Conservation (phyloP, 495 filamentous ascomycete genomes). For the Paragyromitra xinjiangensis region DNA sequence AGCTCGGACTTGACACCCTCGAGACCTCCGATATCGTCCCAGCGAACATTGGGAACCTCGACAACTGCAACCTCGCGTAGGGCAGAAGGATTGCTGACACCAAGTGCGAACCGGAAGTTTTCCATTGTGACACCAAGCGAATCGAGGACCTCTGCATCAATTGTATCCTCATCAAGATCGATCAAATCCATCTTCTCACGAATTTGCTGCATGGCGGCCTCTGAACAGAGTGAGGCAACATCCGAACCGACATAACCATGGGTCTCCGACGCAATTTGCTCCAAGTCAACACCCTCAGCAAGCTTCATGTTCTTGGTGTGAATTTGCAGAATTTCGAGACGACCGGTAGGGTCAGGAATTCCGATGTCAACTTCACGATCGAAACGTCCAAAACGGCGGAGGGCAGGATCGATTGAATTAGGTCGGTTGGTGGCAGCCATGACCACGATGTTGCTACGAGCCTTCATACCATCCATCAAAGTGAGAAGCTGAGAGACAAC, state of each 20-base stretch:
- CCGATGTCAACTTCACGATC: constrained; percentile 98
- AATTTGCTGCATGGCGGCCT: constrained; percentile 99
- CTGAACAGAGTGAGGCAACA: constrained; percentile 97
- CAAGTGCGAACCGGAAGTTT: constrained; percentile 98
- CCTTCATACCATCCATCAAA: constrained; percentile 99
- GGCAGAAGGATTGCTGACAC: constrained; percentile 97
- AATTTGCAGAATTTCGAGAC: constrained; percentile 97
- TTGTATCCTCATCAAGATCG: constrained; percentile 97
- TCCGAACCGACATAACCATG: constrained; percentile 99
- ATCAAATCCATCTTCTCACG: constrained; percentile 99
- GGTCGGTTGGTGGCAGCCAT: constrained; percentile 98
- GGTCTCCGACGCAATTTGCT: constrained; percentile 95
- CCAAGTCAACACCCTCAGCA: constrained; percentile 93
- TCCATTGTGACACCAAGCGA: constrained; percentile 99
- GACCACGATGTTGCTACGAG: constrained; percentile 95
- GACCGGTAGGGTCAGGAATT: constrained; percentile 96
- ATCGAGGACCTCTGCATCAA: constrained; percentile 97
- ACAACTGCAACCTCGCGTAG: constrained; percentile 98
- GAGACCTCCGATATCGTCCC: constrained; percentile 99
- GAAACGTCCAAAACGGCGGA: constrained; percentile 97
- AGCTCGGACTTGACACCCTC: constrained; percentile 99
- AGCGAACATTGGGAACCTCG: constrained; percentile 98
- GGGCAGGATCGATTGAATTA: constrained; percentile 96
- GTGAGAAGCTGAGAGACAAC: constrained; percentile 97
- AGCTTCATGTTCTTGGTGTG: constrained; percentile 99